Evolutionary conservation across 257 asterid species (phyloP).

Genomic region (Coffea eugenioides): DNA sequence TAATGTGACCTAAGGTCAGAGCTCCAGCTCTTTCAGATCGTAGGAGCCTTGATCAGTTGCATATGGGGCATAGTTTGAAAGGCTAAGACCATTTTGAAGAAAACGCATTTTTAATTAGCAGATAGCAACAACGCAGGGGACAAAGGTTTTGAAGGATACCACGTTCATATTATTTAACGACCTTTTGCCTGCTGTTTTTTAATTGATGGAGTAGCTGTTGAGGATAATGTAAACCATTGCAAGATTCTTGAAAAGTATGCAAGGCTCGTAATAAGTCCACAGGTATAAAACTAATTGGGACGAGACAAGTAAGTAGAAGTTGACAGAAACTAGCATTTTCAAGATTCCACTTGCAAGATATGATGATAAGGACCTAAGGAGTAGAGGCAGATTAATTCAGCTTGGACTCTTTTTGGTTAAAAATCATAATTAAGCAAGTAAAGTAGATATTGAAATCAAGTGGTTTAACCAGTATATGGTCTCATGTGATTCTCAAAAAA

Average conservation of each 20-base stretch:
- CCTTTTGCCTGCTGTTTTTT: neutral
- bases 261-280: neutral
- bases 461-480: neutral
- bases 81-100: neutral
- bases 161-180: neutral
- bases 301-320: neutral
- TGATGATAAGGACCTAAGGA: neutral
- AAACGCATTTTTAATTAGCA: neutral
- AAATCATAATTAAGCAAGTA: neutral
- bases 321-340: neutral
- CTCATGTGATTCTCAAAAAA: neutral
- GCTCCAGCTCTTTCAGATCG: neutral
- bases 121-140: constrained; percentile 5
- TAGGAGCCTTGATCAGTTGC: neutral
- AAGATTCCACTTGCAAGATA: neutral
- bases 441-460: neutral
- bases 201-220: neutral
- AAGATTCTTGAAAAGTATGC: neutral
- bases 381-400: neutral
- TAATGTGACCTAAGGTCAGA: neutral
- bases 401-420: neutral
- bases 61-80: neutral
- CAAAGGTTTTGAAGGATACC: constrained; percentile 1
- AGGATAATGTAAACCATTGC: neutral
- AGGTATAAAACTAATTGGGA: neutral